Percentiles rank a stretch among this genome's conserved stretches.
These are phyloP conservation scores for Xerocomus brunneocitrinus DNA, from an alignment of 768 basidiomycete species.

Conservation along the genomic window DNA sequence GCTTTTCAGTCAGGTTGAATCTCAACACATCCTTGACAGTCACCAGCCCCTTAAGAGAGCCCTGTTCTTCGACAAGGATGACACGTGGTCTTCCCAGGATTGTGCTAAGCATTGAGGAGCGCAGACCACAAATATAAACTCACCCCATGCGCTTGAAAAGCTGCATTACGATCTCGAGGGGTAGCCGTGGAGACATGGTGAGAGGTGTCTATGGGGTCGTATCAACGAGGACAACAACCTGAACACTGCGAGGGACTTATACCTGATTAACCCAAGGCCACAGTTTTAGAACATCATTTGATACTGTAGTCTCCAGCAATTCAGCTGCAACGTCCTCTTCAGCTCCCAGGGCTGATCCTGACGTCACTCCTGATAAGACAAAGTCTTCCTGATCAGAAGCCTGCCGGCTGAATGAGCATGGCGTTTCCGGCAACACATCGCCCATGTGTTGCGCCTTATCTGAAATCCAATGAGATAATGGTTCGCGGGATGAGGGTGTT, in stretches of 20 bases:
- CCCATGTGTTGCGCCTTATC: conserved; percentile 69
- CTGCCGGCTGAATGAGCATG: conserved; percentile 60
- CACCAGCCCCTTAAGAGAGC: conserved; percentile 76
- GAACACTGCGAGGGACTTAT: conserved; percentile 1
- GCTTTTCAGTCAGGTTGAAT: conserved; percentile 64
- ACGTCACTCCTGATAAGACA: conserved; percentile 38
- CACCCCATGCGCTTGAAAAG: conserved; percentile 98
- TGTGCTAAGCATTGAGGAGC: not conserved
- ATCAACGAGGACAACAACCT: not conserved
- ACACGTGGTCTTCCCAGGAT: conserved; percentile 72
- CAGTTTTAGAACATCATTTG: conserved; percentile 57
- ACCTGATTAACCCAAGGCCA: conserved; percentile 97
- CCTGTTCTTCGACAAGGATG: conserved; percentile 90
- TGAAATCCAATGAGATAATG: conserved; percentile 26
- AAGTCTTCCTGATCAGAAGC: conserved; percentile 51
- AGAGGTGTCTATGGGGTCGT: conserved; percentile 70
- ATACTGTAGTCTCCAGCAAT: conserved; percentile 55
- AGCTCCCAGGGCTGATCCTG: conserved; percentile 50
- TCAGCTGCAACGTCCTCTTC: conserved; percentile 69
- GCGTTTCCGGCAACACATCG: conserved; percentile 57
- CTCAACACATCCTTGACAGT: conserved; percentile 95
- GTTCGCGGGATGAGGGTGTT: not conserved
- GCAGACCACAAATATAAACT: conserved; percentile 28
- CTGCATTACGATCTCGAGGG: conserved; percentile 96
- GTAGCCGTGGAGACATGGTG: conserved; percentile 86